Conservation (phyloP, 345 rosid species). For the Microthlaspi erraticum region DNA sequence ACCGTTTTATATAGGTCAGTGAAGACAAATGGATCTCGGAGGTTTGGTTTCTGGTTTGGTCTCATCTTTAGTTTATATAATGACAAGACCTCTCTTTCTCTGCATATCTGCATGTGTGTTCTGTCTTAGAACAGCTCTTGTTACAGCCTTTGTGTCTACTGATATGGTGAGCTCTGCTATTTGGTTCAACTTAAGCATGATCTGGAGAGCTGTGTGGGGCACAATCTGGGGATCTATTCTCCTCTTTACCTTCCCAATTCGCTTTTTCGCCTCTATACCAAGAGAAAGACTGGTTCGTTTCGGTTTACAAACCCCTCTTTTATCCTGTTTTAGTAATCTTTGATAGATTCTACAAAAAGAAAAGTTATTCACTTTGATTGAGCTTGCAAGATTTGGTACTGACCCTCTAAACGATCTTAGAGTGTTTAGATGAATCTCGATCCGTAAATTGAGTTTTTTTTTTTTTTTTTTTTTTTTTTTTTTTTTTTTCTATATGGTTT, state of each 20-base stretch:
- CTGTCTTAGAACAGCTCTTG: conserved; percentile 50
- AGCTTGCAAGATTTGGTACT: not conserved
- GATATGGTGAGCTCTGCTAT: conserved; percentile 59
- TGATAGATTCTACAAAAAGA: not conserved
- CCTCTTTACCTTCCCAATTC: conserved; percentile 59
- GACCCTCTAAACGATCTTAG: not conserved
- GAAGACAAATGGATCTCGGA: conserved; percentile 42
- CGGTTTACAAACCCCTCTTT: conserved; percentile 1
- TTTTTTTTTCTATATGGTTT: not conserved
- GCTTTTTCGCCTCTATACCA: conserved; percentile 59
- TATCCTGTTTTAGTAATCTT: not conserved
- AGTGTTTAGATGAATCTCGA: not conserved
- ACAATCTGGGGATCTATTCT: conserved; percentile 46
- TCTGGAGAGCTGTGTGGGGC: conserved; percentile 56
- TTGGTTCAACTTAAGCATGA: conserved; percentile 53
- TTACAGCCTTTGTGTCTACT: conserved; percentile 54
- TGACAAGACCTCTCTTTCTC: conserved; percentile 52
- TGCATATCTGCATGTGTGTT: conserved; percentile 49
- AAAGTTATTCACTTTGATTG: not conserved
- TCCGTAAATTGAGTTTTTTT: not conserved
- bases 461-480: no score
- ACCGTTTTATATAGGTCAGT: not conserved
- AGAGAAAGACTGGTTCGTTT: conserved; percentile 73
- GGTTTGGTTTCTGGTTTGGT: conserved; percentile 44
- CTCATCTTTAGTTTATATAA: conserved; percentile 41